Evolutionary conservation across 441 rosid genomes (phyloP).

Genomic region (Populus hybrid): DNA sequence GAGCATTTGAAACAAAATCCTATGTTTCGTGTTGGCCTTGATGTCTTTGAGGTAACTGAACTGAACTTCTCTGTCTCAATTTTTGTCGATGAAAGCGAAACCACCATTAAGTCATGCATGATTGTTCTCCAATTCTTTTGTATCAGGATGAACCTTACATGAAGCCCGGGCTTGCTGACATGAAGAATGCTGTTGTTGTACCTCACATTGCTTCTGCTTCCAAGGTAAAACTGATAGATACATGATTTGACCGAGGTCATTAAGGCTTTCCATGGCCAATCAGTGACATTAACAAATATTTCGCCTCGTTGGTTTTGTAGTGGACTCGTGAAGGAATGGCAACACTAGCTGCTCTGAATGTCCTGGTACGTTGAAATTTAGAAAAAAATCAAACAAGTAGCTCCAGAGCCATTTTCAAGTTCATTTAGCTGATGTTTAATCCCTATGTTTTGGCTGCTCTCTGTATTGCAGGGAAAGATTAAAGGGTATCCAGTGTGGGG

Average conservation of each 20-base stretch:
- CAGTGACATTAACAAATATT: neutral
- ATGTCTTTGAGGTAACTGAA: slow-evolving; percentile 78
- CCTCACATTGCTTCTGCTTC: slow-evolving; percentile 99
- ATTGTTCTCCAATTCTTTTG: slow-evolving; percentile 12
- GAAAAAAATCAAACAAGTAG: neutral
- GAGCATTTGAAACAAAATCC: slow-evolving; percentile 83
- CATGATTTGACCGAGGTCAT: neutral
- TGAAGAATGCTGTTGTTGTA: slow-evolving; percentile 85
- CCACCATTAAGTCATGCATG: neutral
- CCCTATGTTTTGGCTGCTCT: neutral
- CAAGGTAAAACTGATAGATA: slow-evolving; percentile 45
- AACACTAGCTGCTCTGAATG: slow-evolving; percentile 84
- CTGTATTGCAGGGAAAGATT: slow-evolving; percentile 61
- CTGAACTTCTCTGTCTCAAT: neutral
- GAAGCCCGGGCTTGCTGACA: slow-evolving; percentile 91
- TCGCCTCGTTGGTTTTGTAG: slow-evolving; percentile 29
- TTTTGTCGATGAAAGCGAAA: neutral
- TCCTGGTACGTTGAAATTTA: slow-evolving; percentile 45
- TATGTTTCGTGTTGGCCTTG: slow-evolving; percentile 94
- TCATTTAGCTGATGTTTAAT: neutral
- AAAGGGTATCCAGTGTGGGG: slow-evolving; percentile 87
- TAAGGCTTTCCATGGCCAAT: neutral
- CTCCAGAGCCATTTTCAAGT: neutral
- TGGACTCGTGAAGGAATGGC: slow-evolving; percentile 99
- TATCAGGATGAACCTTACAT: slow-evolving; percentile 85